Conservation (phyloP, 441 rosid genomes). For the Monsonia emarginata region DNA sequence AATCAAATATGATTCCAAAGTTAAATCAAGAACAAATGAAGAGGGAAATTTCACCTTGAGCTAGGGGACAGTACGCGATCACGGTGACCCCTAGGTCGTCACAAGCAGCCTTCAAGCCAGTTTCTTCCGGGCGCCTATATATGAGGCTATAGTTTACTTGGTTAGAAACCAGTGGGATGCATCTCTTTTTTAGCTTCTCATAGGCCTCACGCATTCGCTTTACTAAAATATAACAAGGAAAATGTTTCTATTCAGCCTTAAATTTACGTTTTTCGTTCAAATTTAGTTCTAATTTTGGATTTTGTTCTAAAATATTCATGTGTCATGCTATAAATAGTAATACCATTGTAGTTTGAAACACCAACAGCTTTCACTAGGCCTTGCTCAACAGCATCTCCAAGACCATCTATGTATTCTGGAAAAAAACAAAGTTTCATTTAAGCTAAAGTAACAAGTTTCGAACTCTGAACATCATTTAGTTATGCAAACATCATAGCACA, state of each 20-base stretch:
- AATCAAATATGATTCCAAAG: too few species aligned
- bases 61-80: conserved; percentile 88
- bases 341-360: conserved; percentile 88
- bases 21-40: too few species aligned
- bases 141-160: conserved; percentile 96
- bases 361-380: conserved; percentile 97
- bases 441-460: too few species aligned
- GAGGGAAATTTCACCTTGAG: conserved; percentile 73
- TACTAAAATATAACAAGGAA: too few species aligned
- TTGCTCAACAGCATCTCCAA: conserved; percentile 92
- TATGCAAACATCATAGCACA: conserved; percentile 17
- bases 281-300: too few species aligned
- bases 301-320: too few species aligned
- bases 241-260: too few species aligned
- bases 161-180: conserved; percentile 84
- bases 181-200: conserved; percentile 69
- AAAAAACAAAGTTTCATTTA: conserved; percentile 19
- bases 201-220: conserved; percentile 71
- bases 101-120: conserved; percentile 80
- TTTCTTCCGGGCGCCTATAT: conserved; percentile 73
- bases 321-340: too few species aligned
- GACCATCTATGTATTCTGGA: conserved; percentile 93
- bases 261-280: too few species aligned
- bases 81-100: conserved; percentile 85
- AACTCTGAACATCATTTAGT: conserved; percentile 13